A percentile compares a stretch with the other conserved stretches of the same genome.
These are phyloP conservation scores for Aspergillus floridensis DNA, from an alignment of 2,329 filamentous ascomycete species.

Conservation along the genomic window DNA sequence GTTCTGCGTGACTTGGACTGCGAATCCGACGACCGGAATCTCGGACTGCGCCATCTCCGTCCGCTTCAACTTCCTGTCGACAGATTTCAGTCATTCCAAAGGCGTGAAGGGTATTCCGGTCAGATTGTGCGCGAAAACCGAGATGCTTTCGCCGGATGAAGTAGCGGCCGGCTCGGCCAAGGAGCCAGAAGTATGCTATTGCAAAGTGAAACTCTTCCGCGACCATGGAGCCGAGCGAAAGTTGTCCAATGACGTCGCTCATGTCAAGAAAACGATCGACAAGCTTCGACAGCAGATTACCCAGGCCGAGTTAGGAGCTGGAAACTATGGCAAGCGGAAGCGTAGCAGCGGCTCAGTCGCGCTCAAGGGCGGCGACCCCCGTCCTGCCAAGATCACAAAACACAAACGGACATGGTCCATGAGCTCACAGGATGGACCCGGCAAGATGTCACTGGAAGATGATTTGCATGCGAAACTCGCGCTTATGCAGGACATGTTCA, in stretches of 20 bases:
- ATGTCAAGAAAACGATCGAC: constrained; percentile 95
- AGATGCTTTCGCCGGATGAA: constrained; percentile 57
- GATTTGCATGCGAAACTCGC: constrained; percentile 46
- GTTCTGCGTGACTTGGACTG: constrained; percentile 87
- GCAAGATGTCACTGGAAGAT: constrained; percentile 41
- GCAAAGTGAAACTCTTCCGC: constrained; percentile 95
- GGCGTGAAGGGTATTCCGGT: constrained; percentile 98
- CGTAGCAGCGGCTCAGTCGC: constrained; percentile 55
- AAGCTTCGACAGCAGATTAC: constrained; percentile 92
- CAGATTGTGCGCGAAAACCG: constrained; percentile 86
- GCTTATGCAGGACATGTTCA: constrained; percentile 48
- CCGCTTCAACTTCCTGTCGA: constrained; percentile 97
- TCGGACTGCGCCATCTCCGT: constrained; percentile 84
- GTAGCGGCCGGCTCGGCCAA: constrained; percentile 37
- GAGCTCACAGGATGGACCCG: constrained; percentile 62
- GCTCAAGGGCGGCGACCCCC: constrained; percentile 47
- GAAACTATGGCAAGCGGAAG: constrained; percentile 61
- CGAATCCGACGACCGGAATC: constrained; percentile 59
- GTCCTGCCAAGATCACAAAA: constrained; percentile 80
- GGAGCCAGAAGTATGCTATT: constrained; percentile 78
- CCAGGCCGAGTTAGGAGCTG: constrained; percentile 64
- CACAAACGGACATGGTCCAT: constrained; percentile 96
- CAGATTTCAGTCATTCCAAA: constrained; percentile 98
- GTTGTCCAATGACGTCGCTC: constrained; percentile 87
- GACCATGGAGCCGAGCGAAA: constrained; percentile 96